phyloP scores from a whole-genome alignment of 2,329 filamentous ascomycete species.

The Fusarium brachygibbosum region DNA sequence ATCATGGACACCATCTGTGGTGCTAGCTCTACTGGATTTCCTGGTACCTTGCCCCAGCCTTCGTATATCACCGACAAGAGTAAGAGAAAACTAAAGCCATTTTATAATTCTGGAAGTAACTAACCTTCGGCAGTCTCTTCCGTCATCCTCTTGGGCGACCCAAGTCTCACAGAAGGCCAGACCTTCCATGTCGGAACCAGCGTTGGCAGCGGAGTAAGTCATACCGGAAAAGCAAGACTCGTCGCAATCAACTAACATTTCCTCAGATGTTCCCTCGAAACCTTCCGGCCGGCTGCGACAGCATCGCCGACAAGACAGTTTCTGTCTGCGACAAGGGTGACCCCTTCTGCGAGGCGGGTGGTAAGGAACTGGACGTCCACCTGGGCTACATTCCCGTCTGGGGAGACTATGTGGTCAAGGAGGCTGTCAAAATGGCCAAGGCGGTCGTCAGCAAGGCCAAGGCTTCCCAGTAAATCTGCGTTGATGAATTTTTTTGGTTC shows the following conservation, averaged over 20 bases:
- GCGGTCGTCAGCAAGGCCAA: conserved; percentile 39
- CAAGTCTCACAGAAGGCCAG: conserved; percentile 29
- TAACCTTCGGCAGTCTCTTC: conserved; percentile 15
- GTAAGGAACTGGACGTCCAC: conserved; percentile 28
- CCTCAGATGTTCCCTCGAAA: conserved; percentile 32
- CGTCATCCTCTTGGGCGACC: conserved; percentile 33
- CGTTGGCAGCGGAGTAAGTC: conserved; percentile 32
- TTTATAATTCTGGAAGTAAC: accelerated
- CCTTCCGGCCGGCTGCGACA: conserved; percentile 18
- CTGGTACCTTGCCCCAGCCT: background rate
- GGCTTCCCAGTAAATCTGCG: background rate
- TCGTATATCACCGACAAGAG: conserved; percentile 1
- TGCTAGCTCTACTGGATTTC: conserved; percentile 29
- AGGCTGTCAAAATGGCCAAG: conserved; percentile 46
- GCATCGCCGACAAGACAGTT: conserved; percentile 23
- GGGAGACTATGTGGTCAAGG: conserved; percentile 47
- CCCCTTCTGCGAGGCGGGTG: conserved; percentile 35
- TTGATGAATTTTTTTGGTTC: background rate
- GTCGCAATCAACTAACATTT: background rate
- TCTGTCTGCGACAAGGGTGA: conserved; percentile 41
- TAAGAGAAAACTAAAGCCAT: background rate
- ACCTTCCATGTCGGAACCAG: conserved; percentile 31
- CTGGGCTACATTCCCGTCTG: conserved; percentile 34
- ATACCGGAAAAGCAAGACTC: background rate
- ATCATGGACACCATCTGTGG: conserved; percentile 29